Base-by-base conservation (phyloP, 208 protist species). In the Endotrypanum monterogeii region DNA sequence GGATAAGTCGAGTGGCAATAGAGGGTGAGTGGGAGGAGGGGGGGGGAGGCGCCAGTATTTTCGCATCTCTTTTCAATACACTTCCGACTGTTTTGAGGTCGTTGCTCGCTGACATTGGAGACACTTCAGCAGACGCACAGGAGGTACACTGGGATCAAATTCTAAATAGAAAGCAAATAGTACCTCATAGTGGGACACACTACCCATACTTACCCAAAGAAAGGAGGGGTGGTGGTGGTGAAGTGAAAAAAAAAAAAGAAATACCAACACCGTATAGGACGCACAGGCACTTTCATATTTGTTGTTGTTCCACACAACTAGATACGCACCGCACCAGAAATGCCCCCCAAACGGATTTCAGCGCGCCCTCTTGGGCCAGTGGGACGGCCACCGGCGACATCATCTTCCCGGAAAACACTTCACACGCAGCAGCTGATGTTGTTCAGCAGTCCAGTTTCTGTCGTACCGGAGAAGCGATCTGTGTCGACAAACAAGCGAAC, bases 391-490 rank as follows among this genome's bases (percentile, higher is more conserved):
- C 37, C 60, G 25, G 62, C 52, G 7, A 51, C 67, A 18, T 7
- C 54, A 61, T 63, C 61, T 12, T 46, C 68, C 9, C 75, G 75
- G 61, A 79, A 28, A 9, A n/a, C 61, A 16, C 61, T 79, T 9
- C 75, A 74, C 30, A 79, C 75, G 1, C 75, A 79, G 44, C 51
- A 79, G 54, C 54, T 79, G 4, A 70, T 79, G 32, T 44, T 79
- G 0, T 79, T 79, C 20, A 79, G 68, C 61, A 74, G 75, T 32
- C 68, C 68, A 50, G 50, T 65, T n/a, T 50, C 61, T 11, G 61
- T 50, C n/a, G 37, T 44, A 32, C 66, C 41, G 50, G 30, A n/a
- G 6, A 68, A 35, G 14, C 66, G 66, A 28, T 57, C 66, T 4
- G 8, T 12, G 25, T 46, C 66, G 30, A 70, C 18, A 20, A 70